Evolutionary conservation across 169 alveolate genomes (phyloP).

Genomic region (Plasmodium reichenowi): DNA sequence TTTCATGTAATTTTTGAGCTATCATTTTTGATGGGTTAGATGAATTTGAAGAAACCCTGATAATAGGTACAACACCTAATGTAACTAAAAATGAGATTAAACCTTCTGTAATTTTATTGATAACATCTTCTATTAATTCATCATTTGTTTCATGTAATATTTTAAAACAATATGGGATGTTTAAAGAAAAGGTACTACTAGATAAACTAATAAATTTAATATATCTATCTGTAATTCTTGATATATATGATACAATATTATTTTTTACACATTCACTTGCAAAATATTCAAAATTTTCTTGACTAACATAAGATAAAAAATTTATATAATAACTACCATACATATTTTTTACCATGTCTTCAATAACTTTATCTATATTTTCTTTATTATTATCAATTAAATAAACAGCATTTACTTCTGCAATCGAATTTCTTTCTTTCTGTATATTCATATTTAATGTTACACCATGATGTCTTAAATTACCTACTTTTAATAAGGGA

Average conservation of each 20-base stretch:
- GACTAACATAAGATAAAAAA: constrained; percentile 87
- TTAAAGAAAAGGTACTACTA: constrained; percentile 86
- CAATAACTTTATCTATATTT: constrained; percentile 81
- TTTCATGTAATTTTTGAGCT: constrained; percentile 85
- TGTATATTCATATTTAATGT: constrained; percentile 85
- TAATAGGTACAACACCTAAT: constrained; percentile 87
- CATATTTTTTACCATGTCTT: constrained; percentile 87
- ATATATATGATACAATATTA: constrained; percentile 82
- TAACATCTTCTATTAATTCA: constrained; percentile 70
- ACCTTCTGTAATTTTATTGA: constrained; percentile 84
- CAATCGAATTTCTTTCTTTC: constrained; percentile 85
- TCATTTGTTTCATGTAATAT: constrained; percentile 80
- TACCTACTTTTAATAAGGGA: constrained; percentile 88
- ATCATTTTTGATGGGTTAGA: constrained; percentile 85
- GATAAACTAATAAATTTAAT: constrained; percentile 88
- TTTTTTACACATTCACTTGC: constrained; percentile 88
- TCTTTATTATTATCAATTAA: constrained; percentile 80
- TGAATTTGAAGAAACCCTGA: constrained; percentile 82
- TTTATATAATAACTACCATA: constrained; percentile 88
- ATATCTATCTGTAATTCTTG: constrained; percentile 91
- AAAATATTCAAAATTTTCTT: constrained; percentile 81
- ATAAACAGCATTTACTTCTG: constrained; percentile 92
- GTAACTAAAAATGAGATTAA: constrained; percentile 86
- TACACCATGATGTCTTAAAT: constrained; percentile 90
- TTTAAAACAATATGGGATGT: constrained; percentile 83